Evolutionary conservation across 1,139 yeast species (phyloP).

Genomic region (Suhomyces bribrorum): DNA sequence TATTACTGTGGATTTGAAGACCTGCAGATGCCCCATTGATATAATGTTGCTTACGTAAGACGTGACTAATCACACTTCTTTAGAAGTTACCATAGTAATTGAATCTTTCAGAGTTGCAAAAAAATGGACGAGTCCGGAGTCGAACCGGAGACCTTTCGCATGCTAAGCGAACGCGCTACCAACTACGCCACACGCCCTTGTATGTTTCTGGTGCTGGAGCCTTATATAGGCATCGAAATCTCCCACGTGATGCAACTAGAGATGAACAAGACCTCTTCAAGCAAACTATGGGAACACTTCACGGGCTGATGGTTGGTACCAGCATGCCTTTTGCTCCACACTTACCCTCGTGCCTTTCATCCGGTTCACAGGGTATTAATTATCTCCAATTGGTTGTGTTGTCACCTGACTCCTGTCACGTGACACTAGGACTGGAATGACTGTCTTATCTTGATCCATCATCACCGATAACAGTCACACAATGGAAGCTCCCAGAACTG

Average conservation of each 20-base stretch:
- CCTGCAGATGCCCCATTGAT: neutral
- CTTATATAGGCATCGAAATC: too few relatives aligned
- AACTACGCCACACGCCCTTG: constrained; percentile 88
- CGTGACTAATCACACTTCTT: neutral
- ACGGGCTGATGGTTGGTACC: too few relatives aligned
- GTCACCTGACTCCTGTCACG: neutral
- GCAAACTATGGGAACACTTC: too few relatives aligned
- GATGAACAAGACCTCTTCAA: too few relatives aligned
- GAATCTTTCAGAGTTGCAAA: neutral
- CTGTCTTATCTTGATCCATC: neutral
- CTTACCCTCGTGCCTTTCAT: too few relatives aligned
- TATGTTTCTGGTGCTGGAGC: too few relatives aligned
- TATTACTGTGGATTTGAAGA: constrained; percentile 19
- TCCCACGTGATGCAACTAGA: too few relatives aligned
- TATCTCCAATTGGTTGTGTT: too few relatives aligned
- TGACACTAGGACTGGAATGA: neutral
- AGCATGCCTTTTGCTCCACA: too few relatives aligned
- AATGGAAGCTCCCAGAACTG: neutral
- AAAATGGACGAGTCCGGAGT: constrained; percentile 80
- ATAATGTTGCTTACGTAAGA: neutral
- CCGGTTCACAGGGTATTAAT: too few relatives aligned
- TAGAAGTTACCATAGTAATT: neutral
- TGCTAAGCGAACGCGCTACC: constrained; percentile 92
- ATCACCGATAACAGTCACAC: neutral
- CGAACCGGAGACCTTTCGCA: constrained; percentile 89